These are phyloP conservation scores for Fusarium piperis DNA, from an alignment of 2,329 filamentous ascomycete genomes.

Conservation along the genomic window DNA sequence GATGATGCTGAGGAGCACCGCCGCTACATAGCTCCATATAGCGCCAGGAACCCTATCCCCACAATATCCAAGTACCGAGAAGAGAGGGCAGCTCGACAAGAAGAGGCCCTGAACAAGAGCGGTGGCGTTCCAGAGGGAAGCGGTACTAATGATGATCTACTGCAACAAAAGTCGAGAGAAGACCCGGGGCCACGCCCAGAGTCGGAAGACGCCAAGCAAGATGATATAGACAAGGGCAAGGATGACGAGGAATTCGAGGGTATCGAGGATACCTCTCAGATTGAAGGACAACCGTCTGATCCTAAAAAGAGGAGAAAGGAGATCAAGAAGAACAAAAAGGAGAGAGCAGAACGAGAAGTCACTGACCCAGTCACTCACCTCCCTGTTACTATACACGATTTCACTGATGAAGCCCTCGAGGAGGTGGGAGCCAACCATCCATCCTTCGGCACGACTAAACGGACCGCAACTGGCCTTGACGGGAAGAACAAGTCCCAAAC, in stretches of 20 bases:
- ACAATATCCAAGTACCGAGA: slow-evolving; percentile 61
- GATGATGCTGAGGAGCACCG: slow-evolving; percentile 51
- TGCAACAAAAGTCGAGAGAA: slow-evolving; percentile 26
- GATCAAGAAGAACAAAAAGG: slow-evolving; percentile 56
- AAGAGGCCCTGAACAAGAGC: slow-evolving; percentile 49
- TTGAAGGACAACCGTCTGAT: slow-evolving; percentile 50
- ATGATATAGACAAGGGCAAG: slow-evolving; percentile 17
- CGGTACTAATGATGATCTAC: slow-evolving; percentile 11
- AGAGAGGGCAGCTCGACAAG: slow-evolving; percentile 56
- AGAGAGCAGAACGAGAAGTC: slow-evolving; percentile 67
- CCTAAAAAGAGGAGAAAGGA: slow-evolving; percentile 59
- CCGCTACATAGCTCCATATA: slow-evolving; percentile 54
- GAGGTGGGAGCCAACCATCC: slow-evolving; percentile 45
- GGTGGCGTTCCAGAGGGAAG: slow-evolving; percentile 20
- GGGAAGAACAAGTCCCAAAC: slow-evolving; percentile 52
- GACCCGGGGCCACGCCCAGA: slow-evolving; percentile 13
- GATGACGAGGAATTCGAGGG: slow-evolving; percentile 19
- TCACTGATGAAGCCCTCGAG: slow-evolving; percentile 69
- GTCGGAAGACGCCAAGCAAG: slow-evolving; percentile 20
- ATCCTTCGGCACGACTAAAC: slow-evolving; percentile 48
- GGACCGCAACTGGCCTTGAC: slow-evolving; percentile 51
- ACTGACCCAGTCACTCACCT: slow-evolving; percentile 79
- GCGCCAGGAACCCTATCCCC: slow-evolving; percentile 55
- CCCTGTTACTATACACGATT: slow-evolving; percentile 74
- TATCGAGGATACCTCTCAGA: slow-evolving; percentile 49